These are phyloP conservation scores for Sphenostylis stenocarpa DNA, from an alignment of 306 rosid genomes.

Conservation along the genomic window DNA sequence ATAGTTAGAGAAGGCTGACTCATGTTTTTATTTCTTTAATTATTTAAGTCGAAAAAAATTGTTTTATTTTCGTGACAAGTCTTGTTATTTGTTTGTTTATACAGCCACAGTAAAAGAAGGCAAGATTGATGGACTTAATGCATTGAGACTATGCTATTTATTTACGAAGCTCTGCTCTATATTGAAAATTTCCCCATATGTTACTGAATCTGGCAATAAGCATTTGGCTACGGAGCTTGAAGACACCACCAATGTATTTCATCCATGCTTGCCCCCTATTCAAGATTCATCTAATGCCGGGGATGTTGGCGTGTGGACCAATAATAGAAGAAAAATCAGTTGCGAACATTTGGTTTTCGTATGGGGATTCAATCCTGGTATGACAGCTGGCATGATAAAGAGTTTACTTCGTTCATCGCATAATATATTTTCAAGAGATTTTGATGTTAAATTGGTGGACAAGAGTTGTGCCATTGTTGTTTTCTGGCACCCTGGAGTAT, in stretches of 20 bases:
- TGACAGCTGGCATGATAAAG: constrained; percentile 66
- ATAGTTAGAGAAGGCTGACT: background rate
- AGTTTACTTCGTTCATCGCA: constrained; percentile 52
- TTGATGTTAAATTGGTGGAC: constrained; percentile 71
- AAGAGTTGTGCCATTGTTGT: constrained; percentile 79
- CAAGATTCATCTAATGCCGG: constrained; percentile 38
- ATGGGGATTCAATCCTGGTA: constrained; percentile 73
- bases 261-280: constrained; percentile 29
- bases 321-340: constrained; percentile 50
- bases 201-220: constrained; percentile 29
- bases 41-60: background rate
- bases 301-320: constrained; percentile 55
- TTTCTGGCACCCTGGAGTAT: constrained; percentile 62
- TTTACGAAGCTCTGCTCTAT: constrained; percentile 72
- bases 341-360: constrained; percentile 62
- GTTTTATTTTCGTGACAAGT: constrained; percentile 14
- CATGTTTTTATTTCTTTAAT: background rate
- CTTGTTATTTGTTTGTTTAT: constrained; percentile 15
- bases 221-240: constrained; percentile 44
- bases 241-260: constrained; percentile 45
- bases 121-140: constrained; percentile 59
- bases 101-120: constrained; percentile 57
- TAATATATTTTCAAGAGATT: constrained; percentile 55
- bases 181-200: constrained; percentile 51
- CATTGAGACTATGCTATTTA: constrained; percentile 58